These are phyloP conservation scores for Vitis rotundifolia DNA, from an alignment of 164 flowering plant species.

Conservation along the genomic window DNA sequence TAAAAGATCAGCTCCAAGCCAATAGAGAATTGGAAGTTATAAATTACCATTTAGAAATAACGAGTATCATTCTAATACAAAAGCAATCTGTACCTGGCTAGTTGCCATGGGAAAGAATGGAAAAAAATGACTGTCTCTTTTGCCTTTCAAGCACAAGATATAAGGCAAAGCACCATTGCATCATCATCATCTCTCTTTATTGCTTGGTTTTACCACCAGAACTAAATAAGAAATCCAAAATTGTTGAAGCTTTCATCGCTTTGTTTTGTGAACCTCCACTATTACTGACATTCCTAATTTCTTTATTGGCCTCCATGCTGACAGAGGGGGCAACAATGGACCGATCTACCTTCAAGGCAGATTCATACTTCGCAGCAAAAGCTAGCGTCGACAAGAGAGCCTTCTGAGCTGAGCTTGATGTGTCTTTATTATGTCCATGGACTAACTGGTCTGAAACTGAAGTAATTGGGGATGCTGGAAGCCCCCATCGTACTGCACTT, in stretches of 20 bases:
- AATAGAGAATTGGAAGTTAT: neutral
- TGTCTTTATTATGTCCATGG: slow-evolving; percentile 16
- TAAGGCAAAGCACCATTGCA: neutral
- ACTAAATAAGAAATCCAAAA: slow-evolving; percentile 31
- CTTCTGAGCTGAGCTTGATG: slow-evolving; percentile 24
- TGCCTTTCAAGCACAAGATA: neutral
- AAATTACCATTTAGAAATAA: neutral
- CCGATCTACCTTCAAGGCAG: slow-evolving; percentile 23
- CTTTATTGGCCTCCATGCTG: slow-evolving; percentile 1
- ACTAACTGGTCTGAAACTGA: slow-evolving; percentile 9
- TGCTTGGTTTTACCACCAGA: slow-evolving; percentile 15
- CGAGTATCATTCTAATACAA: neutral
- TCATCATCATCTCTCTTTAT: neutral
- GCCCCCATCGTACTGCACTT: slow-evolving; percentile 13
- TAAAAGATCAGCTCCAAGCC: neutral
- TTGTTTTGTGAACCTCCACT: slow-evolving; percentile 13
- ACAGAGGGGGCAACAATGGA: slow-evolving; percentile 1
- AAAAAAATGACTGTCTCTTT: neutral
- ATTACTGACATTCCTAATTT: slow-evolving; percentile 1
- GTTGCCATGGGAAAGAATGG: neutral
- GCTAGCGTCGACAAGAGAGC: slow-evolving; percentile 41
- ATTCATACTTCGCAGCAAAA: slow-evolving; percentile 49
- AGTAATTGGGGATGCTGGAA: slow-evolving; percentile 16
- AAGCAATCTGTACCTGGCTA: neutral
- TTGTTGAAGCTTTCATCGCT: slow-evolving; percentile 16